phyloP scores from a whole-genome alignment of 208 protist species.

The Trypanosomatidae sp. region DNA sequence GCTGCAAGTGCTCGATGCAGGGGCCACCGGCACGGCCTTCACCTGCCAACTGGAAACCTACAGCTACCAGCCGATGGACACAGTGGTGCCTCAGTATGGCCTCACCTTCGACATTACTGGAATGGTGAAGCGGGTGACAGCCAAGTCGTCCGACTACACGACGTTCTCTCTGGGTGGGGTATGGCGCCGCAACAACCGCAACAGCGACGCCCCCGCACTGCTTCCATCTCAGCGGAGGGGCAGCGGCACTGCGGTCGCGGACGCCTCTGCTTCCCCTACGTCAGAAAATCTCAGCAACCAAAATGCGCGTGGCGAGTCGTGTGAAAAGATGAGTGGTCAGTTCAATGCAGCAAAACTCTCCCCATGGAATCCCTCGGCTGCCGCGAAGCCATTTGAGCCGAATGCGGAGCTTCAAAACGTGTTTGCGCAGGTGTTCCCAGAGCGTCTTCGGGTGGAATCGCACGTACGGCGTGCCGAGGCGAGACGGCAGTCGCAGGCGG shows the following conservation, averaged over 20 bases:
- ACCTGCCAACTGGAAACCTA: slow-evolving; percentile 74
- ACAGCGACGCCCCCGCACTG: slow-evolving; percentile 14
- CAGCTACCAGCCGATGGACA: slow-evolving; percentile 60
- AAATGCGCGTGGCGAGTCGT: background rate
- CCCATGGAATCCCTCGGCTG: slow-evolving; percentile 43
- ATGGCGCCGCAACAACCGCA: slow-evolving; percentile 52
- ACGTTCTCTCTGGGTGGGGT: slow-evolving; percentile 81
- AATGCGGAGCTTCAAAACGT: slow-evolving; percentile 55
- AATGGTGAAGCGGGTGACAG: slow-evolving; percentile 66
- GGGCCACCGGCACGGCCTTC: slow-evolving; percentile 57
- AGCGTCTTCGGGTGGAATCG: slow-evolving; percentile 50
- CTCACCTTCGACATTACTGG: slow-evolving; percentile 53
- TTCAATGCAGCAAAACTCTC: slow-evolving; percentile 89
- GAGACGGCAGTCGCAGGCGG: background rate
- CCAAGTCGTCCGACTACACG: slow-evolving; percentile 53
- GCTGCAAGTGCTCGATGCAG: slow-evolving; percentile 48
- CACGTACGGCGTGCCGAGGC: slow-evolving; percentile 43
- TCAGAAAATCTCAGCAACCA: background rate
- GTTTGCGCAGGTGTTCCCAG: slow-evolving; percentile 75
- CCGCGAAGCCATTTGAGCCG: slow-evolving; percentile 32
- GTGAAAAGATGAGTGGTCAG: slow-evolving; percentile 29
- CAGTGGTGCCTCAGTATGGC: slow-evolving; percentile 42
- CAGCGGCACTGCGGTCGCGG: background rate
- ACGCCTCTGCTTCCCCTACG: background rate
- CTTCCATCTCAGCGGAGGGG: slow-evolving; percentile 17